Conservation (phyloP, 352 stramenopile genomes). For the Pythium myriotylum region DNA sequence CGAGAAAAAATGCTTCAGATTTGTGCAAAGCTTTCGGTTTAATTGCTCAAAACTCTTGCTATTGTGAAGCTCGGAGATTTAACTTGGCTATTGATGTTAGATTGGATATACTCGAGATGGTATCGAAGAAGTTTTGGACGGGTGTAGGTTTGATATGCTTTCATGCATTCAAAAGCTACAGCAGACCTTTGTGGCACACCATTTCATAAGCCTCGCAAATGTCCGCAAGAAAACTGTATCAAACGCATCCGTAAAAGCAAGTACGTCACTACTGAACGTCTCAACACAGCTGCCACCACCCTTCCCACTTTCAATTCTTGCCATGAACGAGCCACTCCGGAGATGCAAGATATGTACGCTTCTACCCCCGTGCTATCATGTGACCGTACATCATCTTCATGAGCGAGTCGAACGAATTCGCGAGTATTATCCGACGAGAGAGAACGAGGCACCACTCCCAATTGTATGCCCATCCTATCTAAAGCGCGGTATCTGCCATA, state of each 20-base stretch:
- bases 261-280: background rate
- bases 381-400: slow-evolving; percentile 49
- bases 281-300: slow-evolving; percentile 18
- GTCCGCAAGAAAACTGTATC: slow-evolving; percentile 33
- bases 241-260: background rate
- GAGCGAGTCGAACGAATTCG: slow-evolving; percentile 47
- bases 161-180: slow-evolving; percentile 46
- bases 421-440: slow-evolving; percentile 42
- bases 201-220: slow-evolving; percentile 65
- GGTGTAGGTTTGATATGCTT: slow-evolving; percentile 42
- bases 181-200: slow-evolving; percentile 47
- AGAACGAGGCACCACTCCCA: slow-evolving; percentile 10
- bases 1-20: slow-evolving; percentile 58
- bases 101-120: slow-evolving; percentile 65
- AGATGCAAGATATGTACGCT: slow-evolving; percentile 71
- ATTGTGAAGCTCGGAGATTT: too few species aligned
- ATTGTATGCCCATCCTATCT: slow-evolving; percentile 54
- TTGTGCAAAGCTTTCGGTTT: slow-evolving; percentile 48
- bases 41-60: too few species aligned
- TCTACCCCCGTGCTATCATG: slow-evolving; percentile 58
- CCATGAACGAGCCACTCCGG: slow-evolving; percentile 58
- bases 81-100: too few species aligned
- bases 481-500: slow-evolving; percentile 50
- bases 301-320: slow-evolving; percentile 60
- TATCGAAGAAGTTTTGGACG: slow-evolving; percentile 47